Base-by-base conservation (phyloP, 192 early-diverging fungal genomes). In the Kappamyces sp. region DNA sequence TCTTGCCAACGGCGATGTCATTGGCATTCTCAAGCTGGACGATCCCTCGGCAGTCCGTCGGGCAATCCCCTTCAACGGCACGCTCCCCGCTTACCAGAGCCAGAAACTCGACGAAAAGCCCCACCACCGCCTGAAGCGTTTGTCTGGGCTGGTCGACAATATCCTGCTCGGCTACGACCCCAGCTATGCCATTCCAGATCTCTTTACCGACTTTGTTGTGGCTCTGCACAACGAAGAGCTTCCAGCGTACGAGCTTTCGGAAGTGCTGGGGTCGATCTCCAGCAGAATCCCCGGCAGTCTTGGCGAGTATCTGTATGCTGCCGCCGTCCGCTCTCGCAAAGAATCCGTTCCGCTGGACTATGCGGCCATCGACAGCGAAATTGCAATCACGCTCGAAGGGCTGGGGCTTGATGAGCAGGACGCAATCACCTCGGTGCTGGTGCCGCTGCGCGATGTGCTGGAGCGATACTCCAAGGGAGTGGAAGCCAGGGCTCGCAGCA, bases 21-120 rank as follows among this genome's bases (percentile, higher is more conserved):
- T 99, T 62, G 96, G 89, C 60, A 83, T 84, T 47, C 76, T 99
- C 57, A 82, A 81, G n/a, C 78, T 99, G 49, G 96, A 99, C 66
- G 93, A 99, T 59, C 93, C 93, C 42, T 86, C 81, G 48, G 81
- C 78, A 32, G 96, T 99, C 57, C 89, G 90, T 68, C 85, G 89
- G 46, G 94, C 96, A 33, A 78, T 81, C 61, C 81, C 85, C 39
- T 99, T 81, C 48, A 66, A 73, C 9, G 78, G 74, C 40, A 47
- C 59, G 38, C 65, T 83, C 48, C 75, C 78, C 3, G 49, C 57
- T 65, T 74, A 36, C 72, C 69, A 40, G 45, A 40, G 12, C 48
- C 48, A 11, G 7, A 15, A 55, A 14, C 22, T 5, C 2, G 93
- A 93, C 55, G 90, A 86, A 57, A 97, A 97, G 77, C 78, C 88